These are phyloP conservation scores for Sporothrix brunneoviolacea DNA, from an alignment of 2,329 filamentous ascomycete species.

Conservation along the genomic window DNA sequence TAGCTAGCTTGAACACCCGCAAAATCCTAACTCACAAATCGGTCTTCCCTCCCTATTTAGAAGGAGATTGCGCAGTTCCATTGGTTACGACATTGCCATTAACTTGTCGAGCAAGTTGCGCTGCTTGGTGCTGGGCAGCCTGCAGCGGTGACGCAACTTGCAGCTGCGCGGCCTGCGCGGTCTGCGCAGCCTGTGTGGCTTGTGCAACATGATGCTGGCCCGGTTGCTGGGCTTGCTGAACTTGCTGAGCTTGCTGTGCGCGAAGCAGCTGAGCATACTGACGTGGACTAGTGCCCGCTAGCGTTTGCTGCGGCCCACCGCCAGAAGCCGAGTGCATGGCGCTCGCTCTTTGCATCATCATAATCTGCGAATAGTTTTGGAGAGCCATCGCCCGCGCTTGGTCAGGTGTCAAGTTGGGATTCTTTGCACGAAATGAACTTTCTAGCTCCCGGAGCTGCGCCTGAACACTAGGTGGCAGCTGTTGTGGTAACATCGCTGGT, in stretches of 20 bases:
- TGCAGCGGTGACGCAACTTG: conserved; percentile 14
- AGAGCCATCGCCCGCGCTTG: conserved; percentile 45
- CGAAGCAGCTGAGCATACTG: conserved; percentile 54
- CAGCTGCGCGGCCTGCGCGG: conserved; percentile 43
- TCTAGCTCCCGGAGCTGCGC: conserved; percentile 47
- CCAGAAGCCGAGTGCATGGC: conserved; percentile 52
- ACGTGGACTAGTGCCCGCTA: conserved; percentile 46
- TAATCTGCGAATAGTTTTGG: conserved; percentile 40
- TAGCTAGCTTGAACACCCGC: too few relatives aligned
- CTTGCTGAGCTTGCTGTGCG: conserved; percentile 44
- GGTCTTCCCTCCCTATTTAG: too few relatives aligned
- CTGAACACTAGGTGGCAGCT: conserved; percentile 40
- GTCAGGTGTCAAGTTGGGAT: conserved; percentile 45
- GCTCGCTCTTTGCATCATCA: conserved; percentile 41
- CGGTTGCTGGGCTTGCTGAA: conserved; percentile 28
- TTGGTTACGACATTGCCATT: conserved; percentile 3
- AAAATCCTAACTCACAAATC: too few relatives aligned
- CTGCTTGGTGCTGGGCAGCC: conserved; percentile 7
- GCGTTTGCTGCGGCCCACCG: conserved; percentile 39
- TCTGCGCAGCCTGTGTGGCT: conserved; percentile 47
- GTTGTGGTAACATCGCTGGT: conserved; percentile 31
- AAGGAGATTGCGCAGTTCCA: not conserved
- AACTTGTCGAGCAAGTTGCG: conserved; percentile 12
- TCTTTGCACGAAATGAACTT: conserved; percentile 42
- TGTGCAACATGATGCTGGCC: conserved; percentile 27